Evolutionary conservation across 106 monocot genomes (phyloP), one percentile per base, ranked within the genome.

Genomic region (Agapanthus africanus): DNA sequence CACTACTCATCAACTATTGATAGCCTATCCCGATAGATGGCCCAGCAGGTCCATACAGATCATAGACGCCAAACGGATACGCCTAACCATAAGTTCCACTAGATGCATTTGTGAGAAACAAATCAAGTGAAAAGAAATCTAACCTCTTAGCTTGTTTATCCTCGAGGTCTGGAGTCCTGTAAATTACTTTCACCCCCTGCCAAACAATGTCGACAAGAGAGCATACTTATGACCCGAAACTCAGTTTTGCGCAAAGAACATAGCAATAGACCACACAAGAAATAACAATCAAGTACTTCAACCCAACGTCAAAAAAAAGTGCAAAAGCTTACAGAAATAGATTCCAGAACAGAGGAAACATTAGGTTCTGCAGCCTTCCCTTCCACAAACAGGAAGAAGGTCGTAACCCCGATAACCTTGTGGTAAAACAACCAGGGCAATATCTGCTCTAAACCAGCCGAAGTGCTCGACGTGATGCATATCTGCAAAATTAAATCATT

Each of bases 341-440:
- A 82, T 76, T 85, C 82, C 30, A 97, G 86, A 28, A 97, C 84
- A 28, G 74, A 77, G 0, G 89, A 72, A 61, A 79, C 74, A 59
- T 80, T 77, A 51, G 82, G 82, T 42, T 84, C 84, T 57, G 97
- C 91, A 66, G 97, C 91, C 74, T 79, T 84, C 37, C 92, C 97
- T 80, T 97, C 97, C 4, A 97, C 97, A 78, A 97, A 97, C 25
- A 97, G 42, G 30, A 92, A 78, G 79, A 97, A 97, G 8, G 61
- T 85, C 7, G 87, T 37, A 36, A 92, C 89, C 25, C 97, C 97
- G 35, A 92, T 70, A 37, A 84, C 84, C 70, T 92, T 97, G 72
- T 97, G 97, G 59, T 87, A 97, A 70, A 80, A 97, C 31, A 97
- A 34, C 97, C 97, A 97, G 26, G 92, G 97, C n/a, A 97, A 62